phyloP scores from a whole-genome alignment of 1,284 basidiomycete species.

The Melampsora americana region DNA sequence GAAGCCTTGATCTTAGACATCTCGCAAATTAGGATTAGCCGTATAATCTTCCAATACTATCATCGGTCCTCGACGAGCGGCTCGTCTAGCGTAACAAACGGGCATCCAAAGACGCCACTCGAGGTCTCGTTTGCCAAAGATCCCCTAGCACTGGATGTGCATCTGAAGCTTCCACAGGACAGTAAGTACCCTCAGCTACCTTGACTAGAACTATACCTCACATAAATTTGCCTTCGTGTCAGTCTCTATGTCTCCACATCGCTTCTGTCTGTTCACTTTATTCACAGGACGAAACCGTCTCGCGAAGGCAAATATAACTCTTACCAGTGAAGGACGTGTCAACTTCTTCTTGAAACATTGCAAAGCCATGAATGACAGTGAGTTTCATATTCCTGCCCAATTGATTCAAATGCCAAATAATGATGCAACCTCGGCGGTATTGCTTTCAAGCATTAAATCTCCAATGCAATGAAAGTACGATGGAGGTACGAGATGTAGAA shows the following conservation, averaged over 20 bases:
- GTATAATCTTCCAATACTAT: conserved; percentile 53
- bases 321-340: conserved; percentile 17
- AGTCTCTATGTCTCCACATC: conserved; percentile 18
- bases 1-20: conserved; percentile 58
- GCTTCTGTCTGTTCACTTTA: conserved; percentile 15
- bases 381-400: neutral
- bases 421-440: neutral
- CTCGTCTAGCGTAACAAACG: neutral
- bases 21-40: conserved; percentile 52
- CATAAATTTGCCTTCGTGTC: neutral
- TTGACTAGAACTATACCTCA: neutral
- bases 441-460: neutral
- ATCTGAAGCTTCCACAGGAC: conserved; percentile 24
- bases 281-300: conserved; percentile 26
- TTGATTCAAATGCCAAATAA: neutral
- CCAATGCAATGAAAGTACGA: neutral
- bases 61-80: conserved; percentile 55
- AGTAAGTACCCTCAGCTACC: neutral
- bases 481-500: conserved; percentile 1
- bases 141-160: conserved; percentile 23
- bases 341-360: conserved; percentile 3
- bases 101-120: neutral
- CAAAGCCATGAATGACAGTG: neutral
- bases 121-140: conserved; percentile 41
- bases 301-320: conserved; percentile 9